A percentile compares a stretch with the other conserved stretches of the same genome.
Evolutionary conservation across 1,139 yeast genomes (phyloP).

Genomic region (Geotrichum citri-aurantii): DNA sequence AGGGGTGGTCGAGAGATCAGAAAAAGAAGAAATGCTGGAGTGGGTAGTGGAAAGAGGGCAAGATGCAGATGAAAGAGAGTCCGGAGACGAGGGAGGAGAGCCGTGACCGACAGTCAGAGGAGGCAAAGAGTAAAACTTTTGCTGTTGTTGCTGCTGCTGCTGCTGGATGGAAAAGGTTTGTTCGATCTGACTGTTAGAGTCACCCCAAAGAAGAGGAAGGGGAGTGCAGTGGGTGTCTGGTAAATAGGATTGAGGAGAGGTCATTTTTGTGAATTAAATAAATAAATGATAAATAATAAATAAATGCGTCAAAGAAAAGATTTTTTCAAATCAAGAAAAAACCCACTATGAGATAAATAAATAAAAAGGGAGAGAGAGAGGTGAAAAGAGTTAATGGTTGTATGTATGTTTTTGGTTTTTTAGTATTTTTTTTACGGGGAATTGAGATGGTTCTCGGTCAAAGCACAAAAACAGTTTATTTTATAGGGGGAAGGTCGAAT

Average conservation of each 20-base stretch:
- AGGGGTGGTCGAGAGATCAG: slow-evolving; percentile 7
- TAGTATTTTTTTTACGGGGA: not conserved
- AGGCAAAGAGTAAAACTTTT: slow-evolving; percentile 19
- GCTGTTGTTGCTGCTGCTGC: slow-evolving; percentile 3
- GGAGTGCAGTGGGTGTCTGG: slow-evolving; percentile 24
- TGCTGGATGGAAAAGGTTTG: slow-evolving; percentile 3
- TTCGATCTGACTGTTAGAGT: not conserved
- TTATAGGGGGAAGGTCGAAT: not conserved
- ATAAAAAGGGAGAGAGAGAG: not conserved
- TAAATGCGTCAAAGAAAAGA: not conserved
- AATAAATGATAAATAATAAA: not conserved
- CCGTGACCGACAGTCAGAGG: not conserved
- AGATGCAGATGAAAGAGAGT: not conserved
- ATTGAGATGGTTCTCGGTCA: not conserved
- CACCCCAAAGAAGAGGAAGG: slow-evolving; percentile 29
- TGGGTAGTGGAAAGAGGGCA: not conserved
- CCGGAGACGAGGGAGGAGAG: not conserved
- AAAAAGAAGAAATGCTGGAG: slow-evolving; percentile 18
- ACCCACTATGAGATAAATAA: not conserved
- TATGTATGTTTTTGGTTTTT: no score
- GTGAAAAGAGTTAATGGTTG: not conserved
- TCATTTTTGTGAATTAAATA: not conserved
- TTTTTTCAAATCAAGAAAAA: no score
- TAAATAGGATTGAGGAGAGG: not conserved
- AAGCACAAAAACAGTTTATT: not conserved